These are phyloP conservation scores for Eimeria mitis DNA, from an alignment of 169 alveolate species.

Conservation along the genomic window DNA sequence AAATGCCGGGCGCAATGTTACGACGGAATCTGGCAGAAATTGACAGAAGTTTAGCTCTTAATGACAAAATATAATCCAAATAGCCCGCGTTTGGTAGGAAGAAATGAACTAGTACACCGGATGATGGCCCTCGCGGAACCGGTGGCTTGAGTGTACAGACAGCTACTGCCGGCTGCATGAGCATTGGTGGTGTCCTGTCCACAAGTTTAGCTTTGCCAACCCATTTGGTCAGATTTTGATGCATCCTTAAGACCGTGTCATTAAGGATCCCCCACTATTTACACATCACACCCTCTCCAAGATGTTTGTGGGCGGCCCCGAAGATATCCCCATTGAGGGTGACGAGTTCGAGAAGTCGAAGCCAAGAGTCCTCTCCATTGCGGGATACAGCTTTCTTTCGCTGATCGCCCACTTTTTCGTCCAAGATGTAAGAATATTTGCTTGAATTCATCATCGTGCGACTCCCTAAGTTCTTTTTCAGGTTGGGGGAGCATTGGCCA, in stretches of 20 bases:
- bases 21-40: not conserved
- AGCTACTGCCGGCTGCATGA: not conserved
- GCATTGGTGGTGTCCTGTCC: not conserved
- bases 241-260: conserved; percentile 16
- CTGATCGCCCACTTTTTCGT: conserved; percentile 79
- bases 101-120: not conserved
- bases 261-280: conserved; percentile 10
- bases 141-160: conserved; percentile 52
- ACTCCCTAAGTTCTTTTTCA: not conserved
- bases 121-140: not conserved
- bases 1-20: not conserved
- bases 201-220: conserved; percentile 12
- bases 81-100: not conserved
- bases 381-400: conserved; percentile 57
- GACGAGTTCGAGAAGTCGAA: conserved; percentile 76
- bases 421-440: conserved; percentile 58
- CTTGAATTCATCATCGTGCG: not conserved
- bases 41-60: not conserved
- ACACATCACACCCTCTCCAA: not conserved
- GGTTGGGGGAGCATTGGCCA: conserved; percentile 77
- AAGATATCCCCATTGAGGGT: conserved; percentile 81
- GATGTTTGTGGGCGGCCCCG: conserved; percentile 75
- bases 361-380: conserved; percentile 68
- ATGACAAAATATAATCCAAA: not conserved
- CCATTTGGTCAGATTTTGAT: conserved; percentile 62